These are phyloP conservation scores for Echeveria elegans DNA, from an alignment of 164 flowering plant species.

Conservation along the genomic window DNA sequence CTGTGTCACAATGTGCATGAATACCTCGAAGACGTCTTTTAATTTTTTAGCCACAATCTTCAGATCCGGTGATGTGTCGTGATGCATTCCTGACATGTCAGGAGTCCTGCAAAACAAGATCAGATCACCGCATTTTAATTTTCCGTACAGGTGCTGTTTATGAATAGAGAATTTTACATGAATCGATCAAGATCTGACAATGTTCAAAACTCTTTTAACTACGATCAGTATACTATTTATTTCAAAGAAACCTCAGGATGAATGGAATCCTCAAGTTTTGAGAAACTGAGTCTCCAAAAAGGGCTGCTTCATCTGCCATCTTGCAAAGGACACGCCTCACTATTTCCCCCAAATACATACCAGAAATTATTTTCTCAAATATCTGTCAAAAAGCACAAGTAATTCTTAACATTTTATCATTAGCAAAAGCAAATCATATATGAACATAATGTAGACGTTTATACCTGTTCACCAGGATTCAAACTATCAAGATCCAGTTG, in stretches of 20 bases:
- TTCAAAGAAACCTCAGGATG: constrained; percentile 44
- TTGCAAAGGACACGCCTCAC: constrained; percentile 62
- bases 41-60: constrained; percentile 61
- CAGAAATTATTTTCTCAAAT: too few species aligned
- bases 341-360: too few species aligned
- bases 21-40: constrained; percentile 80
- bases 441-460: too few species aligned
- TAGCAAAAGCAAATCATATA: constrained; percentile 13
- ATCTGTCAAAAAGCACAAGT: constrained; percentile 37
- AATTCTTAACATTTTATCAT: not conserved
- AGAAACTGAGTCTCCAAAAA: constrained; percentile 83
- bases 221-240: too few species aligned
- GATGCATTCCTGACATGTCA: constrained; percentile 93
- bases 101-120: too few species aligned
- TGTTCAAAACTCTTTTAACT: too few species aligned
- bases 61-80: constrained; percentile 84
- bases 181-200: too few species aligned
- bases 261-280: constrained; percentile 60
- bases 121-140: not conserved
- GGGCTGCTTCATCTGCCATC: constrained; percentile 90
- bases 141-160: not conserved
- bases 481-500: constrained; percentile 70
- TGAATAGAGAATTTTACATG: too few species aligned
- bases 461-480: too few species aligned
- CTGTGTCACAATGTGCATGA: too few species aligned